phyloP scores from a whole-genome alignment of 192 early-diverging fungal species.

The Funneliformis geosporum region DNA sequence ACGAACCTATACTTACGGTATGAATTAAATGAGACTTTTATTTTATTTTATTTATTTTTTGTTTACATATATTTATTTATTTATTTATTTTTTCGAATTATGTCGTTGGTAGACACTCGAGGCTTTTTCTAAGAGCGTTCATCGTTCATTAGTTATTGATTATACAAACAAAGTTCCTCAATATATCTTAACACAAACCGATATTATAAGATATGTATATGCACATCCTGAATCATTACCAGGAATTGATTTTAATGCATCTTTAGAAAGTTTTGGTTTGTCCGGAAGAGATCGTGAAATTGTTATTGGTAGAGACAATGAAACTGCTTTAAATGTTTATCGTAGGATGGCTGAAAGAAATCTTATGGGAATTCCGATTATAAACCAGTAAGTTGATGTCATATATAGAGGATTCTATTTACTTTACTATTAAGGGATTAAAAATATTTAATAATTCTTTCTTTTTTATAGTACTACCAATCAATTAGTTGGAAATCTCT shows the following conservation, averaged over 20 bases:
- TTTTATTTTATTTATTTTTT: not conserved
- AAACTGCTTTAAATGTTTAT: conserved; percentile 56
- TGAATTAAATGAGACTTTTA: not conserved
- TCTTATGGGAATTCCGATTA: conserved; percentile 57
- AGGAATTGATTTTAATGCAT: conserved; percentile 39
- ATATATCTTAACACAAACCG: conserved; percentile 63
- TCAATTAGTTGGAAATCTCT: conserved; percentile 48
- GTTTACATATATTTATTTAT: not conserved
- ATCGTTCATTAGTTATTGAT: conserved; percentile 61
- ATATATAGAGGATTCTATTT: not conserved
- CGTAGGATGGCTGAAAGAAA: conserved; percentile 52
- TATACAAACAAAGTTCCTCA: conserved; percentile 36
- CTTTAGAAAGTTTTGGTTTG: conserved; percentile 41
- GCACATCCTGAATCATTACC: conserved; percentile 45
- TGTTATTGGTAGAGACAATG: conserved; percentile 40
- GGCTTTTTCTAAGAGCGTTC: conserved; percentile 57
- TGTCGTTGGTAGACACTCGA: conserved; percentile 37
- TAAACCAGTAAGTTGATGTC: conserved; percentile 43
- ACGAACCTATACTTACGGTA: conserved; percentile 39
- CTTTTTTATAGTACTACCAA: conserved; percentile 24
- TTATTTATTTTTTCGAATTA: not conserved
- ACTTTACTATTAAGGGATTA: not conserved
- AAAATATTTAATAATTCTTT: not conserved
- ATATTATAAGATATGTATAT: conserved; percentile 55
- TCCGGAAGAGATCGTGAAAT: conserved; percentile 27